Base-by-base conservation (phyloP, 768 basidiomycete species). In the Mycena rosella region DNA sequence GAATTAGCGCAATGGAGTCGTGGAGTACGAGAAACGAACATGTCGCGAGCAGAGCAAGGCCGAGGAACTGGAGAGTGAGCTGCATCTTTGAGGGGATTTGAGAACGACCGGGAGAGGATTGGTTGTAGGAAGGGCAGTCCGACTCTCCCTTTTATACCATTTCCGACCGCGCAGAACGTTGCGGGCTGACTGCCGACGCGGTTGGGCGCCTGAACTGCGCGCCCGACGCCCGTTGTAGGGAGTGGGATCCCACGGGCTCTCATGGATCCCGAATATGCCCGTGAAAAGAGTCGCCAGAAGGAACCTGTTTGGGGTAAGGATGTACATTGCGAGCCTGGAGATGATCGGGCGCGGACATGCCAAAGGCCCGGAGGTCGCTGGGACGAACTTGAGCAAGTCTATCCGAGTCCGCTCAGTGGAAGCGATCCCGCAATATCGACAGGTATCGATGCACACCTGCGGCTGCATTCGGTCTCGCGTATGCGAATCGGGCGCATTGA, bases 111-210 rank as follows among this genome's bases (percentile, higher is more conserved):
- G 11, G 45, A 24, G 24, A 3, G 22, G 38, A 34, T 20, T 48
- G 47, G 26, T 22, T n/a, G 18, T 38, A 34, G 34, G 34, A 13
- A 32, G 36, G 36, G 17, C 18, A 47, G 22, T n/a, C 17, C 48
- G 40, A 14, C 49, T 13, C n/a, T 30, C 54, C 54, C 40, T 49
- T 60, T 65, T 52, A 65, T 58, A 65, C 57, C 63, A 20, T 45
- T 65, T 17, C 29, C 7, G 26, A 45, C 40, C 11, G 48, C 40
- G n/a, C 15, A 49, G 7, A 38, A 47, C 30, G 13, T 36, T 14
- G 27, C 26, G 13, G 24, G 36, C 48, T 40, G 29, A 20, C 14
- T 32, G 26, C 53, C 51, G 42, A 47, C 52, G 44, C 20, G 29
- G 13, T 38, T 32, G 14, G 42, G 48, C 58, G 42, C 29, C n/a